phyloP scores from a whole-genome alignment of 2,329 filamentous ascomycete genomes.

The Talaromyces sp. region DNA sequence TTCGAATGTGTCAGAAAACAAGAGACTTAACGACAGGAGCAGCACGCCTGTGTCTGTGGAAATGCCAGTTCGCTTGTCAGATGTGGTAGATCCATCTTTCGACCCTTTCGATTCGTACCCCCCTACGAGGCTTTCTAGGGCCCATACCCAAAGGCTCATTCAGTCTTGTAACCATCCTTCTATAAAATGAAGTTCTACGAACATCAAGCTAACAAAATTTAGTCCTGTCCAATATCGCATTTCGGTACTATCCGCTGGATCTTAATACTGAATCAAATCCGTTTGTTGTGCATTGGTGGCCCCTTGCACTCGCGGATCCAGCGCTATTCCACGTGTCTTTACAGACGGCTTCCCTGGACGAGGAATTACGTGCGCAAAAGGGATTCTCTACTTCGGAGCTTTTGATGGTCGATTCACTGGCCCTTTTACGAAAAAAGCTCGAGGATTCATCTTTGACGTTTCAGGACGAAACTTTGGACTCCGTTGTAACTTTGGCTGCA shows the following conservation, averaged over 20 bases:
- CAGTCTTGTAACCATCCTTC: constrained; percentile 43
- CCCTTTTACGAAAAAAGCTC: constrained; percentile 48
- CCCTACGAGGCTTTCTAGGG: constrained; percentile 46
- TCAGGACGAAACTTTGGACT: constrained; percentile 53
- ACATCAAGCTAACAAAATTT: constrained; percentile 14
- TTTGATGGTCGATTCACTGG: constrained; percentile 54
- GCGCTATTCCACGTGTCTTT: constrained; percentile 56
- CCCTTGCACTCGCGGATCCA: constrained; percentile 51
- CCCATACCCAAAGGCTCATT: constrained; percentile 52
- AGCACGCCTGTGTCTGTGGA: constrained; percentile 18
- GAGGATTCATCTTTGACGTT: constrained; percentile 43
- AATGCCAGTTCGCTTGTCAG: constrained; percentile 17
- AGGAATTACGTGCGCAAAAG: constrained; percentile 48
- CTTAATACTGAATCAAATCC: constrained; percentile 50
- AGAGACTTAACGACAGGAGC: background rate
- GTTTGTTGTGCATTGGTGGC: constrained; percentile 58
- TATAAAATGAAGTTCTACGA: background rate
- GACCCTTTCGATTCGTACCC: constrained; percentile 57
- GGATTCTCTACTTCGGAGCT: constrained; percentile 52
- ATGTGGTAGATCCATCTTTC: constrained; percentile 23
- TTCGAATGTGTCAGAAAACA: constrained; percentile 1
- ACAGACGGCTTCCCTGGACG: constrained; percentile 54
- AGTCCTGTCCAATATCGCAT: constrained; percentile 56
- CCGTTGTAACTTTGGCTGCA: constrained; percentile 53
- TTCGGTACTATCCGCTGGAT: constrained; percentile 57